Base-by-base conservation (phyloP, 306 rosid genomes). In the Cercis canadensis region DNA sequence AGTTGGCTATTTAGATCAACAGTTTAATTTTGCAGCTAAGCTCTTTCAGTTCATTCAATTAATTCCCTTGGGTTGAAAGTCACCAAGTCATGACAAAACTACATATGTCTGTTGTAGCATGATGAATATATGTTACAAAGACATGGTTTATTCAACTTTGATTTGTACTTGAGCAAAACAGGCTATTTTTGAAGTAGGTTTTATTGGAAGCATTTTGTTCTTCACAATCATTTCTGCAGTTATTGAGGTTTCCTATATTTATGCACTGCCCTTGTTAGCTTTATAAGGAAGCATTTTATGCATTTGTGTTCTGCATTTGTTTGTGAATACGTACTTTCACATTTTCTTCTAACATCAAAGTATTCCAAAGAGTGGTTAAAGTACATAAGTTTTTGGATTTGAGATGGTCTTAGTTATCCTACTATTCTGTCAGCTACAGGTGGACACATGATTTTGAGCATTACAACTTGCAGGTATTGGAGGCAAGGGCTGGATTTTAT, bases 401-500 rank as follows among this genome's bases (percentile, higher is more conserved):
- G 57, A 18, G 24, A 61, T 62, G 31, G 29, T 72, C 62, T 66
- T 63, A 39, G 43, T 44, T 51, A n/a, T 64, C 19, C 29, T 18
- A 59, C 19, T 73, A 54, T 73, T 73, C 43, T 53, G 65, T 82
- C 36, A 33, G 63, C 45, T 41, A 39, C 44, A 32, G 52, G 58
- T 16, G 49, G 40, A 62, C 39, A 37, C 69, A 39, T 53, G 36
- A 34, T 41, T 55, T 67, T 62, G 16, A 55, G 62, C 36, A 54
- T 41, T 75, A 21, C 49, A 58, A 72, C 46, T 67, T 85, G 81
- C 88, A 90, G 98, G 98, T 93, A 60, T 78, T 93, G 80, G 98
- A 90, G 87, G 95, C 98, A 13, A 88, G 58, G 68, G 94, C 98
- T 55, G 98, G 98, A 72, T 93, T 82, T 77, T 93, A 87, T 76